These are phyloP conservation scores for Flaveria bidentis DNA, from an alignment of 129 eudicot genomes.

Conservation along the genomic window DNA sequence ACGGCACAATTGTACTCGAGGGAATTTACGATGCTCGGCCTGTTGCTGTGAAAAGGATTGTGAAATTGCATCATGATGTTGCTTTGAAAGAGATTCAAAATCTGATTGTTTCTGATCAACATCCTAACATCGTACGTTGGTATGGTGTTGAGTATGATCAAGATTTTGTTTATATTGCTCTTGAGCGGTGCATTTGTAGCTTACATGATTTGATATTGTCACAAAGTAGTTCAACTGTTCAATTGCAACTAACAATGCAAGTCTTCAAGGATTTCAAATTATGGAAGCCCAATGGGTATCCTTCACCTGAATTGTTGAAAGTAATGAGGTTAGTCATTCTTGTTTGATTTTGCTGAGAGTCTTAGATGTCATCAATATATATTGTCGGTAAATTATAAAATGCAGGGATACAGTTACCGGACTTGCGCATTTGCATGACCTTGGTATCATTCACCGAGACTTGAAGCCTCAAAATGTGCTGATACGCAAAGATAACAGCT, in stretches of 20 bases:
- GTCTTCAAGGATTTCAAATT: constrained; percentile 42
- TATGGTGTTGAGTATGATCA: constrained; percentile 81
- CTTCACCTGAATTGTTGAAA: constrained; percentile 68
- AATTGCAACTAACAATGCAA: constrained; percentile 28
- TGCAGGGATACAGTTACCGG: constrained; percentile 77
- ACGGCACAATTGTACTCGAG: constrained; percentile 82
- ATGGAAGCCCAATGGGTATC: constrained; percentile 79
- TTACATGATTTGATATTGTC: constrained; percentile 61
- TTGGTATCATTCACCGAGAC: constrained; percentile 86
- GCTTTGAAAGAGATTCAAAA: constrained; percentile 89
- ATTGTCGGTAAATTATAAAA: constrained; percentile 13
- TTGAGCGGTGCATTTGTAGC: constrained; percentile 78
- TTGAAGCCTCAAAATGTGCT: constrained; percentile 87
- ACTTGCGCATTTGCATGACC: constrained; percentile 82
- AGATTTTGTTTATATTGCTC: constrained; percentile 77
- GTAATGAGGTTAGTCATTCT: constrained; percentile 69
- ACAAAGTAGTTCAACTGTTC: constrained; percentile 26
- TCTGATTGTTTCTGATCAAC: constrained; percentile 89
- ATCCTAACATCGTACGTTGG: constrained; percentile 84
- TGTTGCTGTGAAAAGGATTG: constrained; percentile 90
- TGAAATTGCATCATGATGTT: constrained; percentile 73
- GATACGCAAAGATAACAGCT: constrained; percentile 60
- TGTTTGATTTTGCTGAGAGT: constrained; percentile 13
- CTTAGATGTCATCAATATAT: constrained; percentile 2
- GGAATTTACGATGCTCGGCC: constrained; percentile 80